Percentiles rank a stretch among this genome's conserved stretches.
Evolutionary conservation across 2,329 filamentous ascomycete genomes (phyloP).

Genomic region (Ceratocystis smalleyi): DNA sequence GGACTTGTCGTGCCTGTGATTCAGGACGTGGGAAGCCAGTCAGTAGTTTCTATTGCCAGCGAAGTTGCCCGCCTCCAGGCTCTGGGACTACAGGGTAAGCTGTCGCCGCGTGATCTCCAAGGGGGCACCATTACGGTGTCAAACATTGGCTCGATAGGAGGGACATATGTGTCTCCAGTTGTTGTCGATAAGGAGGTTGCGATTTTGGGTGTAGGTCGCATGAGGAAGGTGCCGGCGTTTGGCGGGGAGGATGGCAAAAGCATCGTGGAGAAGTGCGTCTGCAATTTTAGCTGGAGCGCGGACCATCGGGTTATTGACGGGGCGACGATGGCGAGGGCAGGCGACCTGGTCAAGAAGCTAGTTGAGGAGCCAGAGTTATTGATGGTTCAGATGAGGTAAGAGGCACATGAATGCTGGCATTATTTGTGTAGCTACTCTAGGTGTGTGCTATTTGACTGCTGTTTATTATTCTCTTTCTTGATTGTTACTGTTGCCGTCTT

Average conservation of each 20-base stretch:
- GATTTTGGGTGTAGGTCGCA: conserved; percentile 75
- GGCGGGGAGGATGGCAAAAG: conserved; percentile 31
- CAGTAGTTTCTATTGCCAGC: conserved; percentile 59
- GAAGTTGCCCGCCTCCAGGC: conserved; percentile 60
- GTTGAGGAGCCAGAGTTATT: conserved; percentile 79
- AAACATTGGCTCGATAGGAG: conserved; percentile 91
- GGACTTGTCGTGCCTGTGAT: conserved; percentile 87
- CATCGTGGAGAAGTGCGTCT: conserved; percentile 61
- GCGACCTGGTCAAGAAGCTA: conserved; percentile 59
- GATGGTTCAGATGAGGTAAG: conserved; percentile 62
- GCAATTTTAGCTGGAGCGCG: conserved; percentile 91
- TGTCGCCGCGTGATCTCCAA: conserved; percentile 57
- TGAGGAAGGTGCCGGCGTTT: conserved; percentile 70
- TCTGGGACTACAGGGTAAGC: conserved; percentile 58
- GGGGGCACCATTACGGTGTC: conserved; percentile 90
- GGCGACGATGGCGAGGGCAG: conserved; percentile 82
- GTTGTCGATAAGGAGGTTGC: conserved; percentile 83
- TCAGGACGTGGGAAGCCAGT: conserved; percentile 62
- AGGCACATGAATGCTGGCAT: not conserved
- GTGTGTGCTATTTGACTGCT: not conserved
- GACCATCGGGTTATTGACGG: conserved; percentile 92
- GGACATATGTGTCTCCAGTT: conserved; percentile 79
- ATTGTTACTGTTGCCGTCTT: not conserved
- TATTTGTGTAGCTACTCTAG: not conserved
- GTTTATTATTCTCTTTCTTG: not conserved